Evolutionary conservation across 805 yeast genomes (phyloP), one percentile per base, ranked within the genome.

Genomic region (Kodamaea kaohsiungensis): DNA sequence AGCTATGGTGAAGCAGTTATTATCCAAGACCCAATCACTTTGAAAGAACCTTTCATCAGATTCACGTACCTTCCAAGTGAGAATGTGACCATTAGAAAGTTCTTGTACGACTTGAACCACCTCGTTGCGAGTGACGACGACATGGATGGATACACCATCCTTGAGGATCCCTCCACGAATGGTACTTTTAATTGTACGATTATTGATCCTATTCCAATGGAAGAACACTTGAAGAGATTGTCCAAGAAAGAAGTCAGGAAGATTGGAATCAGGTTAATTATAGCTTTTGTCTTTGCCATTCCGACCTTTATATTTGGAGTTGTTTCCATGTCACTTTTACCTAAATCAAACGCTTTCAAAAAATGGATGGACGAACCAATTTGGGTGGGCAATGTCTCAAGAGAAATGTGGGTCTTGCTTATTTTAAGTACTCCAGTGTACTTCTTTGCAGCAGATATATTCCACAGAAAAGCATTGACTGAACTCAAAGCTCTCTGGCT

Each of bases 391-490:
- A 79, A 81, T 58, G 87, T 80, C 1, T 72, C 86, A 1, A 66
- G 90, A 47, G 81, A 77, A 54, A 78, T 81, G n/a, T 86, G 91
- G 90, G 77, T 85, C 6, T 67, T 88, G 52, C 77, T 88, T 54
- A 67, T 85, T 43, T 68, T 87, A 52, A 78, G 91, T 46, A 85
- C 93, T 0, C 91, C 91, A 0, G 86, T 87, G 0, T 88, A 86
- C 62, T 85, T 88, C 63, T 85, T 83, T 65, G 87, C 89, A 0
- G 92, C 89, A 19, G 89, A 85, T 62, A 76, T 85, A 1, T 88
- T 88, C 70, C 95, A 88, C 61, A 60, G 71, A 12, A 88, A 87
- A 61, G 89, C 93, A 0, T 12, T 83, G 27, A 78, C 78, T 49
- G 93, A 88, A 62, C 58, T 88, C 1, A 63, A 74, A 52, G 72